phyloP scores from a whole-genome alignment of 1,284 basidiomycete species.

The Ganoderma leucocontextum region DNA sequence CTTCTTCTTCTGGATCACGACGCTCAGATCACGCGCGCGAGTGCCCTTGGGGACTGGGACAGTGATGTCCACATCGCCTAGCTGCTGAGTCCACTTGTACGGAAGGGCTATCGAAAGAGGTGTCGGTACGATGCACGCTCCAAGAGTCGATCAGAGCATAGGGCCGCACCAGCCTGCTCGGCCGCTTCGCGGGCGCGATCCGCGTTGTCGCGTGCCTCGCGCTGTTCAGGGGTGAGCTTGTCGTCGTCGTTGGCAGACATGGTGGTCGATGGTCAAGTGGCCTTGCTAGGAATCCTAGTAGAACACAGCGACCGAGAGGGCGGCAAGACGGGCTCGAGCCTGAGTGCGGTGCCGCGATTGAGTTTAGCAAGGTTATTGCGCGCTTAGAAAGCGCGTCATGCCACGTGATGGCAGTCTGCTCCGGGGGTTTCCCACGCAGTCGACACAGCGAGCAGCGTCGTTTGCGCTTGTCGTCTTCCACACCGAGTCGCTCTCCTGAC shows the following conservation, averaged over 20 bases:
- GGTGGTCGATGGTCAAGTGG: background rate
- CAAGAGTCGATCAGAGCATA: conserved; percentile 32
- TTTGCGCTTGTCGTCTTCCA: conserved; percentile 28
- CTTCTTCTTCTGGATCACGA: conserved; percentile 84
- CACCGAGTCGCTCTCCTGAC: conserved; percentile 20
- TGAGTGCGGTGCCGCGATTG: background rate
- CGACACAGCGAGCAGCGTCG: conserved; percentile 21
- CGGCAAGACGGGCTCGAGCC: background rate
- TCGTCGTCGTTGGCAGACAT: conserved; percentile 63
- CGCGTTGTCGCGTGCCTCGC: conserved; percentile 73
- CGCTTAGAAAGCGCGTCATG: conserved; percentile 26
- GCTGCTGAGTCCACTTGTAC: conserved; percentile 92
- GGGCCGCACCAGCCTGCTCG: conserved; percentile 85
- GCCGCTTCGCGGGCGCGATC: conserved; percentile 74
- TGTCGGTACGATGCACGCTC: conserved; percentile 34
- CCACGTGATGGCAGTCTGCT: conserved; percentile 27
- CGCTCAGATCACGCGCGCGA: conserved; percentile 77
- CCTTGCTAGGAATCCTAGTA: conserved; percentile 6
- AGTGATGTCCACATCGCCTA: conserved; percentile 86
- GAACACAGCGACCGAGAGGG: background rate
- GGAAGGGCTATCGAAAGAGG: conserved; percentile 72
- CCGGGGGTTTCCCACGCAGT: conserved; percentile 28
- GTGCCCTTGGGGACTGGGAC: conserved; percentile 91
- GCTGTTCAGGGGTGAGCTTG: conserved; percentile 80
- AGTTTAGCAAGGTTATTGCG: conserved; percentile 10